Conservation (phyloP, 2,329 filamentous ascomycete species). For the Sporothrix inflata region DNA sequence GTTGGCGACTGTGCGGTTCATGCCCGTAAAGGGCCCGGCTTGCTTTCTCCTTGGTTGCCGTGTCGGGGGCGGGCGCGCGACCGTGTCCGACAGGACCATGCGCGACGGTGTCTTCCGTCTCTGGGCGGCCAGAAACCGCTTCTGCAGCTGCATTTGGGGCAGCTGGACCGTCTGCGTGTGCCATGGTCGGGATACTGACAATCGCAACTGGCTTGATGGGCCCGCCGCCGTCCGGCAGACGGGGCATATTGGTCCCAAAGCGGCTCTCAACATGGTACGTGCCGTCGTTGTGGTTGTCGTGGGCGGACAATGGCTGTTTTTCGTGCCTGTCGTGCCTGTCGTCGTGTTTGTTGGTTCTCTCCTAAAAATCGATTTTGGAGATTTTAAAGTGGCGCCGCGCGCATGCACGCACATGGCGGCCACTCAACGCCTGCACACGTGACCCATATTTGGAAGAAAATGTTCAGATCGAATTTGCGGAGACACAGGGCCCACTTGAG, state of each 20-base stretch:
- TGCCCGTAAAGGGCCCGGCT: constrained; percentile 57
- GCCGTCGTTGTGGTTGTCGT: background rate
- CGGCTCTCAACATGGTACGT: constrained; percentile 33
- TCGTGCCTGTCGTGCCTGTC: constrained; percentile 5
- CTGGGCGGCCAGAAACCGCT: constrained; percentile 27
- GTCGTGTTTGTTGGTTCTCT: background rate
- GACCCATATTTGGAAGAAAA: background rate
- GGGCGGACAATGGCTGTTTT: background rate
- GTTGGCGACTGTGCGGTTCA: constrained; percentile 58
- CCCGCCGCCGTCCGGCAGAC: constrained; percentile 30
- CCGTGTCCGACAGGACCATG: constrained; percentile 61
- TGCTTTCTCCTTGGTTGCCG: constrained; percentile 45
- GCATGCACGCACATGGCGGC: background rate
- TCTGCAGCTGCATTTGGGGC: constrained; percentile 24
- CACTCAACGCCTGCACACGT: constrained; percentile 19
- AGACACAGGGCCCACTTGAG: constrained; percentile 1
- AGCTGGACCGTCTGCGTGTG: background rate
- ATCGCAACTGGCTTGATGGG: background rate
- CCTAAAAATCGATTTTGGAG: constrained; percentile 13
- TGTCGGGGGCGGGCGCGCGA: constrained; percentile 46
- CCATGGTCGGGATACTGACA: background rate
- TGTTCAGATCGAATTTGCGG: background rate
- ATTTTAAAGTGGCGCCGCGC: constrained; percentile 28
- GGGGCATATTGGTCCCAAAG: constrained; percentile 31
- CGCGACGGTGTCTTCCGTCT: constrained; percentile 49